Base-by-base conservation (phyloP, 257 asterid species). In the Verbascum thapsus region DNA sequence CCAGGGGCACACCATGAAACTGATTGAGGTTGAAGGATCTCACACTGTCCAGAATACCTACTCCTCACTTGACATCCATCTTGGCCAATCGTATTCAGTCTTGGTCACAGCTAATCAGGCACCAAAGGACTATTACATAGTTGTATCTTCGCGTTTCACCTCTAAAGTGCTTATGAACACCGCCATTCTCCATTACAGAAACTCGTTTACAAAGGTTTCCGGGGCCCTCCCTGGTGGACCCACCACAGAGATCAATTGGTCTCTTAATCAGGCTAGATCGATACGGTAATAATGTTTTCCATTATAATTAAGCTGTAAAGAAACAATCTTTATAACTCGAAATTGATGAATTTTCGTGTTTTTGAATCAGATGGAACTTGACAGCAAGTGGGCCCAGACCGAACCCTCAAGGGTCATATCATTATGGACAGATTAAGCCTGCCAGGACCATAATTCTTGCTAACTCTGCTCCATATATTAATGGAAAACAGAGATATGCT, bases 341-440 rank as follows among this genome's bases (percentile, higher is more conserved):
- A 22, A 38, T 30, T 55, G 32, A 67, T 64, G 41, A 40, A n/a
- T 53, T n/a, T 43, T 62, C 57, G 55, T 77, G 72, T 70, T 73
- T 12, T 72, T 39, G 49, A 11, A 75, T 57, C 88, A 89, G 99
- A 8, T 74, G 89, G 81, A 85, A 94, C 61, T 75, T 94, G 52
- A 87, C 95, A 3, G 96, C 99, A 4, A 94, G 95, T 61, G 96
- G 92, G n/a, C 97, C 99, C 6, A 81, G 99, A 64, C 99, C 97
- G 2, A 94, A 94, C 53, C 97, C 99, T 11, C 99, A 94, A 73
- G 99, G 99, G 40, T 94, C 99, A 0, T 94, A 90, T 80, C 99
- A 87, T 61, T 94, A 94, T 10, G 97, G 99, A 41, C 15, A 78
- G 88, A 83, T 90, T 84, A 87, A 85, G 76, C 86, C 91, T 1